Conservation (phyloP, 768 basidiomycete genomes). For the Serendipita sp. region DNA sequence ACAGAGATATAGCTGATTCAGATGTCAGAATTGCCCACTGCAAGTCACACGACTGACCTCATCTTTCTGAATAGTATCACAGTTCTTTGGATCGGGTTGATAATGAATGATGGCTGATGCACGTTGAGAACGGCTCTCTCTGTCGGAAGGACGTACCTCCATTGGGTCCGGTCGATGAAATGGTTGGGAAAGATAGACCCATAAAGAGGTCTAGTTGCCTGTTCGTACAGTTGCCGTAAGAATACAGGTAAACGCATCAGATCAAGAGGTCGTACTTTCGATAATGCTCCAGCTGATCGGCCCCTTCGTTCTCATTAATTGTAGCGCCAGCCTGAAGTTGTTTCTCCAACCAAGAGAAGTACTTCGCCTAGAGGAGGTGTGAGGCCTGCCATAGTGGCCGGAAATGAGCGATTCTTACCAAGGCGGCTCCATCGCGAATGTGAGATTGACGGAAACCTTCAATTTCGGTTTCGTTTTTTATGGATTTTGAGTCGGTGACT, state of each 20-base stretch:
- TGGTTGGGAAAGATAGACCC: conserved; percentile 82
- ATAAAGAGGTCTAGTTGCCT: conserved; percentile 68
- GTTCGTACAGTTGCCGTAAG: background rate
- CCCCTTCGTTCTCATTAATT: conserved; percentile 66
- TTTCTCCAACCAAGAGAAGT: conserved; percentile 93
- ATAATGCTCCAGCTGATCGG: conserved; percentile 61
- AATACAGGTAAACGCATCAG: background rate
- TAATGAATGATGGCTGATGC: conserved; percentile 82
- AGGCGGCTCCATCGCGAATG: conserved; percentile 76
- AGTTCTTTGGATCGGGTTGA: conserved; percentile 55
- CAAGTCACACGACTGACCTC: conserved; percentile 29
- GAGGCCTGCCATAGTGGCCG: too few relatives aligned
- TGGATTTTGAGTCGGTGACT: conserved; percentile 60
- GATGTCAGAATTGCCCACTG: too few relatives aligned
- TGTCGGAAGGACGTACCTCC: conserved; percentile 35
- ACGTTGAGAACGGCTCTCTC: background rate
- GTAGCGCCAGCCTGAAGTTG: conserved; percentile 42
- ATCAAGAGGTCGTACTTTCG: conserved; percentile 42
- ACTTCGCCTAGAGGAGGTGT: conserved; percentile 31
- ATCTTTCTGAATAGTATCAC: conserved; percentile 58
- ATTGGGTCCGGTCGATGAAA: conserved; percentile 85
- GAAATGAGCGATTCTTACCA: conserved; percentile 22
- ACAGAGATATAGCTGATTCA: conserved; percentile 46
- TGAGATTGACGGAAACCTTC: conserved; percentile 83
- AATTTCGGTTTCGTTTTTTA: conserved; percentile 68